Conservation (phyloP, 2,329 filamentous ascomycete genomes). For the Geosmithia morbida region DNA sequence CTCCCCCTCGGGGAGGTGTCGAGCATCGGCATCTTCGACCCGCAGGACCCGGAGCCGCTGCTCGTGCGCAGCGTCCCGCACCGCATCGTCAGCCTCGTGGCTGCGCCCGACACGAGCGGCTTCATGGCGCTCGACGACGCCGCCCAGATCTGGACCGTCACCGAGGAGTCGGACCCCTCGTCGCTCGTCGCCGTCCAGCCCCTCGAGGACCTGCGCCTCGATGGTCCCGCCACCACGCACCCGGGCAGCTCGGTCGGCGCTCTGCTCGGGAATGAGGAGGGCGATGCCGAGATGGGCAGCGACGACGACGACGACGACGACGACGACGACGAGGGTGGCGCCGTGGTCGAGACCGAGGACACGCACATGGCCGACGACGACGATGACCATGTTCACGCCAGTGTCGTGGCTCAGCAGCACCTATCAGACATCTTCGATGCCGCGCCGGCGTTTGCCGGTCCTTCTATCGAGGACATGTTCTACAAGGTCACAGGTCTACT, state of each 20-base stretch:
- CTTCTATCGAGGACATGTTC: slow-evolving; percentile 63
- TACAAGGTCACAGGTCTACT: slow-evolving; percentile 51
- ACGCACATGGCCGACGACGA: slow-evolving; percentile 22
- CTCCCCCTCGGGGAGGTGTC: slow-evolving; percentile 23
- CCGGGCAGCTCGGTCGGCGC: slow-evolving; percentile 10
- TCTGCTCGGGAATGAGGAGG: slow-evolving; percentile 7
- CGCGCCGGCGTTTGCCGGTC: slow-evolving; percentile 53
- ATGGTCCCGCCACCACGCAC: slow-evolving; percentile 10
- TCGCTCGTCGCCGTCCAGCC: slow-evolving; percentile 38
- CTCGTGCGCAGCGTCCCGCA: slow-evolving; percentile 41
- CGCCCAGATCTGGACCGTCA: slow-evolving; percentile 53
- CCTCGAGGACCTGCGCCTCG: slow-evolving; percentile 36
- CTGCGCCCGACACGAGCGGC: slow-evolving; percentile 49
- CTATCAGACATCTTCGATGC: slow-evolving; percentile 57
- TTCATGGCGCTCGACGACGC: slow-evolving; percentile 65
- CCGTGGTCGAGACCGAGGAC: slow-evolving; percentile 1
- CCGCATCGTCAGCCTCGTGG: slow-evolving; percentile 51
- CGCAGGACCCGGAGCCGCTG: slow-evolving; percentile 42
- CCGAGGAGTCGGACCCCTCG: slow-evolving; percentile 42
- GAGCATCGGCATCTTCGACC: slow-evolving; percentile 53
- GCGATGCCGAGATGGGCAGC: slow-evolving; percentile 26
- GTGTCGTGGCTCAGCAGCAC: slow-evolving; percentile 51
- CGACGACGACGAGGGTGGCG: too few relatives aligned
- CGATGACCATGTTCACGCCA: slow-evolving; percentile 23
- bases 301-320: slow-evolving; percentile 25